phyloP scores from a whole-genome alignment of 2,329 filamentous ascomycete species.

The Mycosphaerelloides madeirae region DNA sequence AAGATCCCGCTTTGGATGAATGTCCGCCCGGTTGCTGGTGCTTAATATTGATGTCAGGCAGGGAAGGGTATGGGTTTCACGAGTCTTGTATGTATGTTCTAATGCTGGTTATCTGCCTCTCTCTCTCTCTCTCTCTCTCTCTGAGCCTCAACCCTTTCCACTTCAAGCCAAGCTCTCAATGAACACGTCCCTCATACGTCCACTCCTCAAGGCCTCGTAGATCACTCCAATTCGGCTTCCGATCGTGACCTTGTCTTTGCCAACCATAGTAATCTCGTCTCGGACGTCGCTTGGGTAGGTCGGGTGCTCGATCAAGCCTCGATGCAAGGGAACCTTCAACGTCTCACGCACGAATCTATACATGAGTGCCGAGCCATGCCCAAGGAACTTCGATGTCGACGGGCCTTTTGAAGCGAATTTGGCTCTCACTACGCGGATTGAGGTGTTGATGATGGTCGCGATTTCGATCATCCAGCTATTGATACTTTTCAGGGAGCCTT shows the following conservation, averaged over 20 bases:
- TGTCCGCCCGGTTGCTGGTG: background rate
- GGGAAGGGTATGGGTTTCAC: no score
- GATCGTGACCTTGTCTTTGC: slow-evolving; percentile 13
- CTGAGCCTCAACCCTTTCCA: no score
- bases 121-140: no score
- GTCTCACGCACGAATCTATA: slow-evolving; percentile 22
- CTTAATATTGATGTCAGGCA: background rate
- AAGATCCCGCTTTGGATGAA: background rate
- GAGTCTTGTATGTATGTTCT: no score
- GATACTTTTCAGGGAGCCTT: background rate
- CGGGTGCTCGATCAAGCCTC: slow-evolving; percentile 24
- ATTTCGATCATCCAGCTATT: background rate
- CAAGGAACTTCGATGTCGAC: slow-evolving; percentile 5
- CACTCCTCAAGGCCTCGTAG: slow-evolving; percentile 24
- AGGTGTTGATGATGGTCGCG: background rate
- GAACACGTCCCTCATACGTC: slow-evolving; percentile 5
- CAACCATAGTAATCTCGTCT: slow-evolving; percentile 7
- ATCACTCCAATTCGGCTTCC: slow-evolving; percentile 20
- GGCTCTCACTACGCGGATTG: background rate
- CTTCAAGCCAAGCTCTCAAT: slow-evolving; percentile 3
- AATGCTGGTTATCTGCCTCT: no score
- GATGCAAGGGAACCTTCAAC: slow-evolving; percentile 18
- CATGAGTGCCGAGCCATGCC: slow-evolving; percentile 17
- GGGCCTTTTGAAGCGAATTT: background rate
- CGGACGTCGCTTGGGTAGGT: slow-evolving; percentile 12